Percentiles rank a stretch among this genome's conserved stretches.
Conservation (phyloP, 2,329 filamentous ascomycete species). For the Sarocladiaceae sp. region DNA sequence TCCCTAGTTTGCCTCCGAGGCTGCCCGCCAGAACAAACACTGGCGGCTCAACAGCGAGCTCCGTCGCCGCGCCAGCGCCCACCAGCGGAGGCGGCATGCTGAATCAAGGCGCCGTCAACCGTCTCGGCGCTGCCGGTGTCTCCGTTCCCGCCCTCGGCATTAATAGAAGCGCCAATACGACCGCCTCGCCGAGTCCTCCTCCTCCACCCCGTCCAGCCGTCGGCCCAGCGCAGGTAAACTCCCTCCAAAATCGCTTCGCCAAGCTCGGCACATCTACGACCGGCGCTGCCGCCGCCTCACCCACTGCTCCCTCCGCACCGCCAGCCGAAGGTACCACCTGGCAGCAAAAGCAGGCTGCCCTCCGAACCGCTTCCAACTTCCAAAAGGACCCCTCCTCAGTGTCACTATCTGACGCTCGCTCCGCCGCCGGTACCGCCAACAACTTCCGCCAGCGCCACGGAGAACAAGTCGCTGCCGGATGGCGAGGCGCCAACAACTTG, state of each 20-base stretch:
- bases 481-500: slow-evolving; percentile 47
- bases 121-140: slow-evolving; percentile 68
- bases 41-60: slow-evolving; percentile 30
- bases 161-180: slow-evolving; percentile 20
- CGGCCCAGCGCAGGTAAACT: slow-evolving; percentile 44
- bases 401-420: slow-evolving; percentile 50
- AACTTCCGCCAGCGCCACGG: slow-evolving; percentile 67
- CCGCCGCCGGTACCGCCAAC: slow-evolving; percentile 54
- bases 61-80: slow-evolving; percentile 19
- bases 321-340: slow-evolving; percentile 50
- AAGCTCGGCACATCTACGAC: slow-evolving; percentile 30
- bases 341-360: slow-evolving; percentile 57
- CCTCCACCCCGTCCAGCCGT: slow-evolving; percentile 19
- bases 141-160: slow-evolving; percentile 76
- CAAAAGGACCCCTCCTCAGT: slow-evolving; percentile 57
- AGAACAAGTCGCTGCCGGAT: slow-evolving; percentile 58
- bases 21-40: slow-evolving; percentile 44
- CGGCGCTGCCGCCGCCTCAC: not conserved
- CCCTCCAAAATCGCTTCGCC: slow-evolving; percentile 63
- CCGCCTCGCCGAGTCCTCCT: slow-evolving; percentile 19
- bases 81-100: slow-evolving; percentile 25
- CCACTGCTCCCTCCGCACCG: slow-evolving; percentile 16
- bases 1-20: slow-evolving; percentile 65
- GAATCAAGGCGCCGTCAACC: slow-evolving; percentile 53
- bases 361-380: slow-evolving; percentile 54